A percentile compares a stretch with the other conserved stretches of the same genome.
phyloP scores from a whole-genome alignment of 208 protist species.

The Trypanosoma caninum region DNA sequence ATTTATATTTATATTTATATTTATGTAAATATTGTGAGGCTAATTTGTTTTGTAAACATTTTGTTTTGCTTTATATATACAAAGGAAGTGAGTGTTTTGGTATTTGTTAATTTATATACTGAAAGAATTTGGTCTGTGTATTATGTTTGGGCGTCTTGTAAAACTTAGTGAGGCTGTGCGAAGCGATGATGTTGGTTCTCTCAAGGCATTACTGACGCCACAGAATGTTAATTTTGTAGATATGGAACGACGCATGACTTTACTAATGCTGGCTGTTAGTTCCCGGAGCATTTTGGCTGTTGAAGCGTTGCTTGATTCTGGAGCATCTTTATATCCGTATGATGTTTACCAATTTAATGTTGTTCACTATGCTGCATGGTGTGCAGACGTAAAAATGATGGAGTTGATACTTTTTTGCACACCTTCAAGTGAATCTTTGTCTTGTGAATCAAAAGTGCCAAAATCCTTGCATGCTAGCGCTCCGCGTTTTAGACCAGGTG shows the following conservation, averaged over 20 bases:
- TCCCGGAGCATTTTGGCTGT: conserved; percentile 44
- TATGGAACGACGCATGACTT: conserved; percentile 51
- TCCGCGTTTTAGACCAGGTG: conserved; percentile 35
- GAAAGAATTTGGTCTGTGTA: neutral
- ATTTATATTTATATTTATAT: neutral
- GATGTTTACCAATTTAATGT: conserved; percentile 70
- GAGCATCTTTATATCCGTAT: conserved; percentile 48
- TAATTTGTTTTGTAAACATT: neutral
- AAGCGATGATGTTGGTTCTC: conserved; percentile 18
- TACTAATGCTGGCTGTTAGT: conserved; percentile 68
- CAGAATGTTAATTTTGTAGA: conserved; percentile 80
- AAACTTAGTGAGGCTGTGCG: conserved; percentile 11
- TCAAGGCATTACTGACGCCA: conserved; percentile 31
- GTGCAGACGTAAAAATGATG: conserved; percentile 49
- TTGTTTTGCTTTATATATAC: too few relatives aligned
- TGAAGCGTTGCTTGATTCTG: conserved; percentile 47
- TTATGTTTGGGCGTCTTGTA: conserved; percentile 14
- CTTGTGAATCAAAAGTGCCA: neutral
- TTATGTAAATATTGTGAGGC: neutral
- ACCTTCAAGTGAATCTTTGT: neutral
- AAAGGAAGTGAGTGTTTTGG: too few relatives aligned
- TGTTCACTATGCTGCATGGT: conserved; percentile 80
- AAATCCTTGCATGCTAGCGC: neutral
- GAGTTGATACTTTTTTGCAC: conserved; percentile 48
- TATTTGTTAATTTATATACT: too few relatives aligned